A percentile compares a stretch with the other conserved stretches of the same genome.
phyloP scores from a whole-genome alignment of 2,329 filamentous ascomycete species.

The Zymoseptoria pseudotritici region DNA sequence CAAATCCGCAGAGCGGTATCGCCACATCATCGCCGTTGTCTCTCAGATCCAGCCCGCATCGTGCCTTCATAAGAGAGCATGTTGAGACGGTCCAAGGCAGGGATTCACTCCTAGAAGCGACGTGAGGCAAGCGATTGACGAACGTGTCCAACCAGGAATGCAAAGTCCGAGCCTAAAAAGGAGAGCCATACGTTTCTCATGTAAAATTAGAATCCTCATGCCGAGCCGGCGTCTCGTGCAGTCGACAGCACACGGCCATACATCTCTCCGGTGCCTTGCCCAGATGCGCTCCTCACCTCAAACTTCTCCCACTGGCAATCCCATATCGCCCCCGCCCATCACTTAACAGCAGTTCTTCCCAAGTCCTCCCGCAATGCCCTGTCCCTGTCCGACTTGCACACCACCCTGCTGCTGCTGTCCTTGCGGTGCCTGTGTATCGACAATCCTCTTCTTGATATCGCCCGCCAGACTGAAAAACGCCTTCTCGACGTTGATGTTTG shows the following conservation, averaged over 20 bases:
- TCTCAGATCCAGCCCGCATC: too few relatives aligned
- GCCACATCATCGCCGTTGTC: too few relatives aligned
- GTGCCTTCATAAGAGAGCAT: too few relatives aligned
- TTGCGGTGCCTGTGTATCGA: constrained; percentile 68
- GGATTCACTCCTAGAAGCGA: too few relatives aligned
- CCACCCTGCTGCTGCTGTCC: constrained; percentile 58
- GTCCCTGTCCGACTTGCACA: constrained; percentile 26
- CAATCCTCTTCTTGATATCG: constrained; percentile 97
- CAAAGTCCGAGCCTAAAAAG: background rate
- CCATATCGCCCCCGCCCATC: background rate
- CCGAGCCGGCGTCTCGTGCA: background rate
- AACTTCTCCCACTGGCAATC: background rate
- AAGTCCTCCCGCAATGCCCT: constrained; percentile 23
- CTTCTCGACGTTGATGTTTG: constrained; percentile 99
- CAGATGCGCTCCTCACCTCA: background rate
- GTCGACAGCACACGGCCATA: background rate
- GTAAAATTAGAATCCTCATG: background rate
- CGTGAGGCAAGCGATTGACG: too few relatives aligned
- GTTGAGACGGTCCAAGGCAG: too few relatives aligned
- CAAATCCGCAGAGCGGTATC: too few relatives aligned
- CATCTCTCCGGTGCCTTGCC: background rate
- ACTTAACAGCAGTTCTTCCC: constrained; percentile 60
- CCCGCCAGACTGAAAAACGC: constrained; percentile 92
- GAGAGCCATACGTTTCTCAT: background rate
- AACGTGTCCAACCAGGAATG: too few relatives aligned